Evolutionary conservation across 2,329 filamentous ascomycete species (phyloP).

Genomic region (Coniochaeta sp.): DNA sequence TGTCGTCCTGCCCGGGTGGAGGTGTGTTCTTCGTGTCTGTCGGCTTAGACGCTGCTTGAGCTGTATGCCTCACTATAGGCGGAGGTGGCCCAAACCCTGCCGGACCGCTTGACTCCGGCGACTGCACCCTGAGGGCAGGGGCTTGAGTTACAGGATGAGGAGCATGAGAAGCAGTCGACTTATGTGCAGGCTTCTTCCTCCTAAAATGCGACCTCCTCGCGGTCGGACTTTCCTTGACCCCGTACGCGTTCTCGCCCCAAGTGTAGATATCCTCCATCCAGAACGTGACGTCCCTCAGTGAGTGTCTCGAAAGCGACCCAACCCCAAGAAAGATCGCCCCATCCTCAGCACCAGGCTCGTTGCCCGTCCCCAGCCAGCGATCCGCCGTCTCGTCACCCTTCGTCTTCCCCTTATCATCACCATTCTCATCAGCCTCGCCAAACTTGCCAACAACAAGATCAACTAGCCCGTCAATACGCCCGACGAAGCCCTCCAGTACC

Average conservation of each 20-base stretch:
- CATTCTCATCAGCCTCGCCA: slow-evolving; percentile 40
- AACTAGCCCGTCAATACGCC: slow-evolving; percentile 72
- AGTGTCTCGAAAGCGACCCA: slow-evolving; percentile 64
- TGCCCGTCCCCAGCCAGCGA: slow-evolving; percentile 69
- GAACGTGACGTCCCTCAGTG: slow-evolving; percentile 64
- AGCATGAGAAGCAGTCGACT: not conserved
- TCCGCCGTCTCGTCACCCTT: slow-evolving; percentile 15
- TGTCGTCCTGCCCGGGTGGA: not conserved
- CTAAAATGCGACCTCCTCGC: slow-evolving; percentile 50
- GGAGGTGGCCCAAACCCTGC: not conserved
- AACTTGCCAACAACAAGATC: slow-evolving; percentile 86
- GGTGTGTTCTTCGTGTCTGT: not conserved
- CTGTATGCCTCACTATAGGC: not conserved
- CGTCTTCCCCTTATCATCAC: slow-evolving; percentile 16
- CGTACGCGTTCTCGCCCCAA: slow-evolving; percentile 79
- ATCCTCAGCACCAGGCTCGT: slow-evolving; percentile 63
- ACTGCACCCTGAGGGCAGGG: not conserved
- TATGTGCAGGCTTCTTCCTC: slow-evolving; percentile 19
- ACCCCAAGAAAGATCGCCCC: slow-evolving; percentile 81
- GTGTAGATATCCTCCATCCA: slow-evolving; percentile 88
- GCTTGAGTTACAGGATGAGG: not conserved
- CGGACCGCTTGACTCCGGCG: not conserved
- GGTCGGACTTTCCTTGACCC: slow-evolving; percentile 70
- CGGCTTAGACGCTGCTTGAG: not conserved
- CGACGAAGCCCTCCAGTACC: slow-evolving; percentile 82